Conservation (phyloP, 495 filamentous ascomycete species). For the Umbilicaria muhlenbergii region DNA sequence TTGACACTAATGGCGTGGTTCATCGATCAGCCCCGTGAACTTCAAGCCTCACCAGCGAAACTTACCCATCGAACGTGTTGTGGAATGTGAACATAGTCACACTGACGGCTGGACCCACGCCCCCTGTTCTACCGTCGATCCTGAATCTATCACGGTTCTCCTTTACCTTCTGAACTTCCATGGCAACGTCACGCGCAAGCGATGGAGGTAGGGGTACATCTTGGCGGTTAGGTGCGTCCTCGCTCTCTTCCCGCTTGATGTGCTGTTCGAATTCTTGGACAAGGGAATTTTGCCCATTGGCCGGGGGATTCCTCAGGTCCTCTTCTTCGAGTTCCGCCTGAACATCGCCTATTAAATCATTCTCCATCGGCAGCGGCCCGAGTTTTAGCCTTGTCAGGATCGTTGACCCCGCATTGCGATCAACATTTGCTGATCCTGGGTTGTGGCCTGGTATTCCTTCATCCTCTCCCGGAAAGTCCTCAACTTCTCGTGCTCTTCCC, state of each 20-base stretch:
- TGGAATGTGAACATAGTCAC: slow-evolving; percentile 96
- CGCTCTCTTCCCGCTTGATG: slow-evolving; percentile 82
- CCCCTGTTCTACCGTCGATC: slow-evolving; percentile 66
- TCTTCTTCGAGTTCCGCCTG: slow-evolving; percentile 68
- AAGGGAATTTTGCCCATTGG: slow-evolving; percentile 44
- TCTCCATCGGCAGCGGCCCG: slow-evolving; percentile 66
- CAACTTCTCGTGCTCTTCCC: slow-evolving; percentile 41
- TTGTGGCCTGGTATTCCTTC: slow-evolving; percentile 90
- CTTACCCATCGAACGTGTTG: slow-evolving; percentile 80
- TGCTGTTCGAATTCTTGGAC: slow-evolving; percentile 62
- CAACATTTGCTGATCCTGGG: slow-evolving; percentile 65
- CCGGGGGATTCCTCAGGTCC: slow-evolving; percentile 54
- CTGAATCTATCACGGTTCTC: slow-evolving; percentile 82
- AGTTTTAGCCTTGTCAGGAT: slow-evolving; percentile 48
- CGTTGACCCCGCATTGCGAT: slow-evolving; percentile 41
- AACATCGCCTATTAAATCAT: slow-evolving; percentile 62
- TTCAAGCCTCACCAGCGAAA: not conserved
- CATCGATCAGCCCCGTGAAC: slow-evolving; percentile 8
- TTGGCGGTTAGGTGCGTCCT: slow-evolving; percentile 60
- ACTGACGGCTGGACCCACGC: slow-evolving; percentile 63
- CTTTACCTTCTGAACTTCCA: slow-evolving; percentile 89
- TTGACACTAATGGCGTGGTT: slow-evolving; percentile 45
- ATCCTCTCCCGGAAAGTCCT: slow-evolving; percentile 59
- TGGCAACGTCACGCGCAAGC: slow-evolving; percentile 69
- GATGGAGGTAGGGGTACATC: slow-evolving; percentile 78